Evolutionary conservation across 106 monocot species (phyloP).

Genomic region (Chionographis japonica): DNA sequence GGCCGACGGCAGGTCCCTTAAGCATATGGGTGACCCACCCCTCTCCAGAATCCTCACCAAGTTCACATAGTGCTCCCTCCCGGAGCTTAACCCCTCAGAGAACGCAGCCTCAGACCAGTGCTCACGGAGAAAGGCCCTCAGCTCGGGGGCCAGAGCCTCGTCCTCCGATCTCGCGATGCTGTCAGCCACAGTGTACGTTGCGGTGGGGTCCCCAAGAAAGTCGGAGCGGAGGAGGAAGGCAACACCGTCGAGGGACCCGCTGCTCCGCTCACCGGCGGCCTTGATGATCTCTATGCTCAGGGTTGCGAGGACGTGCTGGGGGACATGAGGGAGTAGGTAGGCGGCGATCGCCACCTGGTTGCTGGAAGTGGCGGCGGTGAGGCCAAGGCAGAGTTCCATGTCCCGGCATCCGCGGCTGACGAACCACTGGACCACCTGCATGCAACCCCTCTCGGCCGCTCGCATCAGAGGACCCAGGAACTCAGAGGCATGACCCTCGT

Average conservation of each 20-base stretch:
- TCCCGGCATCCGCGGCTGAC: conserved; percentile 74
- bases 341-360: conserved; percentile 49
- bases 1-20: conserved; percentile 57
- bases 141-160: conserved; percentile 40
- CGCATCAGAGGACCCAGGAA: conserved; percentile 89
- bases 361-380: conserved; percentile 78
- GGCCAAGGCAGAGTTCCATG: conserved; percentile 94
- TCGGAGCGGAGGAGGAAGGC: conserved; percentile 72
- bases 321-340: conserved; percentile 84
- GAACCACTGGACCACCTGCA: conserved; percentile 84
- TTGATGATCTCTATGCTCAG: conserved; percentile 83
- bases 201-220: conserved; percentile 70
- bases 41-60: conserved; percentile 54
- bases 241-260: conserved; percentile 73
- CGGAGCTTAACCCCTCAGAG: conserved; percentile 36
- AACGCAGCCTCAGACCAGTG: conserved; percentile 84
- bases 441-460: conserved; percentile 78
- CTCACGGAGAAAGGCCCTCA: conserved; percentile 55
- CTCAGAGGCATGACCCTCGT: conserved; percentile 62
- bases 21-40: conserved; percentile 53
- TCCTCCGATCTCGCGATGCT: conserved; percentile 56
- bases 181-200: conserved; percentile 79
- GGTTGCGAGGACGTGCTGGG: conserved; percentile 65
- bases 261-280: conserved; percentile 70
- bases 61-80: conserved; percentile 65